Evolutionary conservation across 306 rosid genomes (phyloP).

Genomic region (Lathyrus oleraceus): DNA sequence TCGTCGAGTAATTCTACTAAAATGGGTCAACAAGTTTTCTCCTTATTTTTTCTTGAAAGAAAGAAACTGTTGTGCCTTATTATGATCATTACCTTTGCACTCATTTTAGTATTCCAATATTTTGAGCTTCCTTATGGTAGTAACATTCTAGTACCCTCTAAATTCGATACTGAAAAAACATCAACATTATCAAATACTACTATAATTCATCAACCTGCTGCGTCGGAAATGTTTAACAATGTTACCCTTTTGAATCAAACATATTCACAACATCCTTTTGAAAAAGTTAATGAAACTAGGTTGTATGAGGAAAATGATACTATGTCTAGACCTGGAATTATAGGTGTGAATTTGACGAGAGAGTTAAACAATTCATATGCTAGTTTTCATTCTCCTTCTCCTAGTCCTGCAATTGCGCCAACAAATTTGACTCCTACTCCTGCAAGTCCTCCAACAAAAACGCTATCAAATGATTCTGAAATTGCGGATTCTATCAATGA

Average conservation of each 20-base stretch:
- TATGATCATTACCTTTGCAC: conserved; percentile 49
- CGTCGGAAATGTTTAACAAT: conserved; percentile 27
- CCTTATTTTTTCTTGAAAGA: conserved; percentile 46
- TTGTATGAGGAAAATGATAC: neutral
- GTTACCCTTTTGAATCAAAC: conserved; percentile 31
- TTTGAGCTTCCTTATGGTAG: conserved; percentile 52
- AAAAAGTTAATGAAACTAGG: too few relatives aligned
- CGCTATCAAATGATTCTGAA: neutral
- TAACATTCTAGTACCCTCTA: conserved; percentile 11
- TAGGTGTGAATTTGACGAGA: neutral
- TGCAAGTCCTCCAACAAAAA: neutral
- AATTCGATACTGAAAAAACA: too few relatives aligned
- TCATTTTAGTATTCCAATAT: conserved; percentile 53
- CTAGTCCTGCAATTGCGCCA: neutral
- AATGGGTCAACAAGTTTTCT: conserved; percentile 59
- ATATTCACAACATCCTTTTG: conserved; percentile 25
- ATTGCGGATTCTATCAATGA: conserved; percentile 4
- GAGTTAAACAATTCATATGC: neutral
- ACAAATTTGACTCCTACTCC: neutral
- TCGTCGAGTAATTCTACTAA: conserved; percentile 17
- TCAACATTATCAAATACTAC: too few relatives aligned
- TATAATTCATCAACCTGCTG: conserved; percentile 19
- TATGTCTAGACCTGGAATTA: neutral
- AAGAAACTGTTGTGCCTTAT: conserved; percentile 59
- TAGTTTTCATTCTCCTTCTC: neutral